These are phyloP conservation scores for Acorus gramineus DNA, from an alignment of 106 monocot genomes.

Conservation along the genomic window DNA sequence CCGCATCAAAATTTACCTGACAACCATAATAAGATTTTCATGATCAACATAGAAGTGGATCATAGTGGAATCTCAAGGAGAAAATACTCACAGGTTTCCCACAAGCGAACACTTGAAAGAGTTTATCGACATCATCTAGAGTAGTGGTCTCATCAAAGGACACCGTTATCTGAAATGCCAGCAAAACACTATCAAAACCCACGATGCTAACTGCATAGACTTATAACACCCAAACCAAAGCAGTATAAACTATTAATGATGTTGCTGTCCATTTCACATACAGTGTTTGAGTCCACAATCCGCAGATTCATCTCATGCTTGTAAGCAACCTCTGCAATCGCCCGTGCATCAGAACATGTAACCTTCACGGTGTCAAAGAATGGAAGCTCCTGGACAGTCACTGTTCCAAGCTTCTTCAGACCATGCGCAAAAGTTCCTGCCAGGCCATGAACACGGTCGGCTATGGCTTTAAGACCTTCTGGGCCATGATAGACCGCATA, in stretches of 20 bases:
- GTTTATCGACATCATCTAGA: too few species aligned
- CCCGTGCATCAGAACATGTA: too few species aligned
- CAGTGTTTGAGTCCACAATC: conserved; percentile 71
- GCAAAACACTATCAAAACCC: not conserved
- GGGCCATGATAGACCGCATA: too few species aligned
- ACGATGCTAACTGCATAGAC: not conserved
- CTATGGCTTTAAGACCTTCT: too few species aligned
- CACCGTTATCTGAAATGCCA: conserved; percentile 61
- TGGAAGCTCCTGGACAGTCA: too few species aligned
- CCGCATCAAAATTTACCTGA: conserved; percentile 84
- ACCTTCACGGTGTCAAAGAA: too few species aligned
- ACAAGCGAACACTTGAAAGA: too few species aligned
- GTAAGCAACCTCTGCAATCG: too few species aligned
- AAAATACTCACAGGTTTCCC: conserved; percentile 35
- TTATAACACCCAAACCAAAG: not conserved
- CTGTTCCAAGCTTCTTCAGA: too few species aligned
- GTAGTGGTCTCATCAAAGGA: conserved; percentile 1
- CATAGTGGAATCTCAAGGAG: not conserved
- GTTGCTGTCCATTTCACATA: conserved; percentile 20
- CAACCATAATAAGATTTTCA: conserved; percentile 4
- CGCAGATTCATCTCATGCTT: too few species aligned
- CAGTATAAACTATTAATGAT: not conserved
- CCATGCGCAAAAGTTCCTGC: too few species aligned
- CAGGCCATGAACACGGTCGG: too few species aligned
- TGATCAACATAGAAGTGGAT: not conserved